These are phyloP conservation scores for Colletotrichum liaoningense DNA, from an alignment of 2,329 filamentous ascomycete species.

Conservation along the genomic window DNA sequence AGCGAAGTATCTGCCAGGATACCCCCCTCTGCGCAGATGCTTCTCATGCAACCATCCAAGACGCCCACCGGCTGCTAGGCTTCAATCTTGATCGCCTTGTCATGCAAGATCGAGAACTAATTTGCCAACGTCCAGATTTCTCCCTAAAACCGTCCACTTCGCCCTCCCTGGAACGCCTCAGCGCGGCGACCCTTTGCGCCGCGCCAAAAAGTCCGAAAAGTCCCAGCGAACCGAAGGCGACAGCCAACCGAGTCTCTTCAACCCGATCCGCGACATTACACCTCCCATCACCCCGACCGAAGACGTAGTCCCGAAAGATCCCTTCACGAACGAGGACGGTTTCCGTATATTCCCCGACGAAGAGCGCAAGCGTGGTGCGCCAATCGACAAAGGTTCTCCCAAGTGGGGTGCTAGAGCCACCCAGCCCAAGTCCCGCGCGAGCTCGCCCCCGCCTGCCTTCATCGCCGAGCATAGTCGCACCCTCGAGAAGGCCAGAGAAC, in stretches of 20 bases:
- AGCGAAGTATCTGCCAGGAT: neutral
- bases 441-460: constrained; percentile 79
- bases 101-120: constrained; percentile 6
- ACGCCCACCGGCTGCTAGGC: neutral
- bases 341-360: constrained; percentile 62
- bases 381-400: constrained; percentile 79
- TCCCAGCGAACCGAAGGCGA: constrained; percentile 39
- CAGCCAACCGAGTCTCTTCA: constrained; percentile 65
- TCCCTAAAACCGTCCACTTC: constrained; percentile 94
- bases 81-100: neutral
- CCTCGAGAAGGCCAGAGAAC: constrained; percentile 66
- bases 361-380: constrained; percentile 66
- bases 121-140: constrained; percentile 69
- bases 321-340: constrained; percentile 69
- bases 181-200: constrained; percentile 45
- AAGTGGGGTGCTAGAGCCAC: constrained; percentile 81
- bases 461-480: constrained; percentile 76
- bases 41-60: neutral
- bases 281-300: constrained; percentile 67
- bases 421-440: constrained; percentile 82
- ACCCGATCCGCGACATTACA: constrained; percentile 59
- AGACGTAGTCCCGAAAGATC: constrained; percentile 56
- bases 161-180: constrained; percentile 69
- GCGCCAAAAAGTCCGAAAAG: constrained; percentile 38
- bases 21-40: constrained; percentile 3